phyloP scores from a whole-genome alignment of 768 basidiomycete species.

The Mycena vulgaris region DNA sequence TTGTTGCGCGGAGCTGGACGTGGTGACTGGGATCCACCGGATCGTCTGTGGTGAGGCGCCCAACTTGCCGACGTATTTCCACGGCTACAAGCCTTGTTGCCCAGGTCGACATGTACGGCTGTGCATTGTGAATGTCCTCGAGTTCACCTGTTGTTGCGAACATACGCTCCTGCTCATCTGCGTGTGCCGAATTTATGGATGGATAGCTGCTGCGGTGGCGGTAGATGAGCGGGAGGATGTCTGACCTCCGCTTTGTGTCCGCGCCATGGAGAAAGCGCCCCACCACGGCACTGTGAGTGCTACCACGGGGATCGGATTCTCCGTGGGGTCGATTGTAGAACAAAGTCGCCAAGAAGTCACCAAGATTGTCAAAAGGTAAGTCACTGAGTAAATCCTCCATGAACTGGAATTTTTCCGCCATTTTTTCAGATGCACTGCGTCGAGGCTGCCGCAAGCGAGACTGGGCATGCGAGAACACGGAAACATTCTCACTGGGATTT shows the following conservation, averaged over 20 bases:
- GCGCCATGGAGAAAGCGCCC: neutral
- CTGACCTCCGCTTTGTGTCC: neutral
- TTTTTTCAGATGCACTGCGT: too few species aligned
- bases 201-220: neutral
- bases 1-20: slow-evolving; percentile 3
- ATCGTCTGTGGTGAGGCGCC: neutral
- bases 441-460: too few species aligned
- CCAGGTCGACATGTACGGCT: slow-evolving; percentile 13
- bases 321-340: neutral
- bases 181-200: neutral
- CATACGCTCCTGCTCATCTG: neutral
- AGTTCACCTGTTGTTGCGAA: neutral
- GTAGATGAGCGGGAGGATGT: neutral
- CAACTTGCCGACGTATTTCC: neutral
- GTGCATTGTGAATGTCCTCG: slow-evolving; percentile 7
- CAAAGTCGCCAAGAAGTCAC: neutral
- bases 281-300: neutral
- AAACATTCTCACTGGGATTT: too few species aligned
- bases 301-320: neutral
- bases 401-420: too few species aligned
- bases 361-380: neutral
- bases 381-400: neutral
- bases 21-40: slow-evolving; percentile 5
- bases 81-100: neutral
- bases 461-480: too few species aligned